A percentile compares a stretch with the other conserved stretches of the same genome.
These are phyloP conservation scores for Lonicera japonica DNA, from an alignment of 129 eudicot genomes.

Conservation along the genomic window DNA sequence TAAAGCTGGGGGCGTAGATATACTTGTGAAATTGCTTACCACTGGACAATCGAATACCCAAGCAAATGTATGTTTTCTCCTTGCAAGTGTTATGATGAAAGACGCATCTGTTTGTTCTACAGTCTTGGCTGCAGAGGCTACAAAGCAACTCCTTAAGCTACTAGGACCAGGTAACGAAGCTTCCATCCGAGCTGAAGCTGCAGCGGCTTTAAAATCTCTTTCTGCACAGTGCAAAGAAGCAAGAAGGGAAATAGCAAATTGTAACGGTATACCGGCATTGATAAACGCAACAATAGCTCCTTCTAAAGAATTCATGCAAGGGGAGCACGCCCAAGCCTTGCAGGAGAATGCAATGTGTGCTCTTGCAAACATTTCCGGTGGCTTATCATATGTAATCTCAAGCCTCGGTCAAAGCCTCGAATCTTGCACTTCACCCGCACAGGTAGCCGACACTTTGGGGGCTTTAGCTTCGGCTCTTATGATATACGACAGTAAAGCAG, in stretches of 20 bases:
- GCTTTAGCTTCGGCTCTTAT: constrained; percentile 98
- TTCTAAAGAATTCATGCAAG: constrained; percentile 98
- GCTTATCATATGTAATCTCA: constrained; percentile 90
- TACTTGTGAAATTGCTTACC: constrained; percentile 73
- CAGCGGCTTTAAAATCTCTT: constrained; percentile 87
- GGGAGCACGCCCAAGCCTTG: constrained; percentile 96
- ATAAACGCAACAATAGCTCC: constrained; percentile 99
- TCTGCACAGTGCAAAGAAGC: constrained; percentile 98
- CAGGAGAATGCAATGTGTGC: constrained; percentile 99
- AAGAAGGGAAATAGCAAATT: constrained; percentile 71
- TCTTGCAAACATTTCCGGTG: constrained; percentile 98
- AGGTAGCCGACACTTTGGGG: constrained; percentile 89
- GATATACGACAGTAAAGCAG: constrained; percentile 95
- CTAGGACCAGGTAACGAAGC: constrained; percentile 92
- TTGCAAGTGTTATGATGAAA: constrained; percentile 90
- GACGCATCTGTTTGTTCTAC: constrained; percentile 81
- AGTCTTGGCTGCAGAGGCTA: constrained; percentile 69
- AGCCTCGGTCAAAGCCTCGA: constrained; percentile 99
- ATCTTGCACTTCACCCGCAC: constrained; percentile 90
- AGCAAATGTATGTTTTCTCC: constrained; percentile 87
- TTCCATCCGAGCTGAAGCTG: constrained; percentile 94
- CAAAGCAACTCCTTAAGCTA: constrained; percentile 80
- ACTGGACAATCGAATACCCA: constrained; percentile 73
- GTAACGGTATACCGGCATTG: constrained; percentile 83
- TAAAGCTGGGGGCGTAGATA: constrained; percentile 85